Base-by-base conservation (phyloP, 2,329 filamentous ascomycete genomes). In the Spiromastix sp. region DNA sequence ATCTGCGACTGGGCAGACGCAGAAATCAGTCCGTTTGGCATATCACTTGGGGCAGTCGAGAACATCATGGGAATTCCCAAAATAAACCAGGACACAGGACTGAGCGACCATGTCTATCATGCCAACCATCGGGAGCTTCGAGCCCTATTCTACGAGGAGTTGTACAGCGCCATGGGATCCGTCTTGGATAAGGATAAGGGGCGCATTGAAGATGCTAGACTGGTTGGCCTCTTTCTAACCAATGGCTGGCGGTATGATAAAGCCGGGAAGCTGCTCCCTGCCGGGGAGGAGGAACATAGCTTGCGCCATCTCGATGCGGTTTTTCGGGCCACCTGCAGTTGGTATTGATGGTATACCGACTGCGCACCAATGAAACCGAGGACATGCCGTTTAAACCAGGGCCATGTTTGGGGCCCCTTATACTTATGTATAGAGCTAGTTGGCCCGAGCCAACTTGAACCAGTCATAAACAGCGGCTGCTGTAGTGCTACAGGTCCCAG, bases 1-100 rank as follows among this genome's bases (percentile, higher is more conserved):
- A 28, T 35, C 3, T 28, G 24, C 17, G 32, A 29, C 24, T 35
- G 32, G 32, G 19, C n/a, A 17, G 32, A 35, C 8, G 22, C 24
- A 4, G 24, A 29, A 9, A 20, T 35, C 18, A 19, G 24, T 15
- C 32, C 32, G 12, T 35, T 27, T 28, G 32, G 32, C 3, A 29
- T 35, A 17, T n/a, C n/a, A n/a, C n/a, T n/a, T n/a, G n/a, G n/a
- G n/a, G n/a, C n/a, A n/a, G n/a, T n/a, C n/a, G 31, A 33, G 20
- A 33, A 20, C 20, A 33, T 33, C 12, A 16, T 33, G 17, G 31
- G 20, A 11, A 26, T 24, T 16, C 5, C 16, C 15, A 30, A 6
- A 16, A 33, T 11, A 25, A 15, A 15, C n/a, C n/a, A n/a, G n/a
- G n/a, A n/a, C n/a, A n/a, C n/a, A n/a, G n/a, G n/a, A n/a, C n/a